Percentiles rank a stretch among this genome's conserved stretches.
Conservation (phyloP, 768 basidiomycete genomes). For the Leccinum sublutescens region DNA sequence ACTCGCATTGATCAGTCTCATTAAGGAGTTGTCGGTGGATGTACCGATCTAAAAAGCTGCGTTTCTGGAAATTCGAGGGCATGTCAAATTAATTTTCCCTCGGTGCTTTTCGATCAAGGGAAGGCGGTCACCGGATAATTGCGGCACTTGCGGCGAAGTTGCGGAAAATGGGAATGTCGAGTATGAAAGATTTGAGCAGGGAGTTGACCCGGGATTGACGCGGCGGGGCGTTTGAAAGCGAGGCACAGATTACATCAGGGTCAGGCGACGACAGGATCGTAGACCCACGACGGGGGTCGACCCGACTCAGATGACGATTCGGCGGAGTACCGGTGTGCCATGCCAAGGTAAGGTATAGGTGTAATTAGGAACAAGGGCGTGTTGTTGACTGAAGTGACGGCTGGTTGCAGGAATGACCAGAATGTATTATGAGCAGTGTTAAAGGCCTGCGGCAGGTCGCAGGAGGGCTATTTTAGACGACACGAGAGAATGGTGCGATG, state of each 20-base stretch:
- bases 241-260: constrained; percentile 13
- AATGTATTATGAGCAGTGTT: constrained; percentile 9
- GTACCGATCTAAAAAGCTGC: neutral
- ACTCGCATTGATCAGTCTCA: neutral
- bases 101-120: constrained; percentile 17
- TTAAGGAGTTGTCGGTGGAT: constrained; percentile 3
- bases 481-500: neutral
- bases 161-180: constrained; percentile 13
- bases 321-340: constrained; percentile 1
- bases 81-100: constrained; percentile 3
- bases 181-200: neutral
- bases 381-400: neutral
- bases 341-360: neutral
- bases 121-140: constrained; percentile 7
- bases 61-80: constrained; percentile 1
- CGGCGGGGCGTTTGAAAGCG: constrained; percentile 1
- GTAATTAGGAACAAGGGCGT: neutral
- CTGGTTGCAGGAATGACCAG: neutral
- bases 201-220: neutral
- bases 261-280: neutral
- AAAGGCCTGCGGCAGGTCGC: neutral
- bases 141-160: constrained; percentile 18
- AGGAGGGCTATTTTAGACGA: neutral
- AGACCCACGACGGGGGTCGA: neutral
- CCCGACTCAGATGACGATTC: neutral